Conservation (phyloP, 176 grass and related monocot species). For the Puya raimondii region DNA sequence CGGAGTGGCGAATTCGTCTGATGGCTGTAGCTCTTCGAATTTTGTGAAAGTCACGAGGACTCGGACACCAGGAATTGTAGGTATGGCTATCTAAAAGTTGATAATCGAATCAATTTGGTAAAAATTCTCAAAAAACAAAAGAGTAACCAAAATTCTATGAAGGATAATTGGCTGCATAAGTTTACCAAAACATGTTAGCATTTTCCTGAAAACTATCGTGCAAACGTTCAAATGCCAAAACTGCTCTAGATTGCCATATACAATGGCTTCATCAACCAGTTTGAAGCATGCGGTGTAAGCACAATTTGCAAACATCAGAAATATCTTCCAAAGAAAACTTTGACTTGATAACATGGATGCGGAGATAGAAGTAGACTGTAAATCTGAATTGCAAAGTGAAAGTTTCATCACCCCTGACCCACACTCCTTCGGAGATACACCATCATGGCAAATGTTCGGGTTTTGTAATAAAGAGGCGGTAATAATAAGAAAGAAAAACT, state of each 20-base stretch:
- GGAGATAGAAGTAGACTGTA: too few relatives aligned
- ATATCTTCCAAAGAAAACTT: too few relatives aligned
- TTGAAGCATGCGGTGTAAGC: too few relatives aligned
- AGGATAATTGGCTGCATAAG: not conserved
- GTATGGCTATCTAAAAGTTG: conserved; percentile 72
- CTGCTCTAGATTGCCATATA: too few relatives aligned
- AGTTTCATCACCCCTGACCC: not conserved
- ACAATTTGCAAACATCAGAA: too few relatives aligned
- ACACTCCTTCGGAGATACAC: not conserved
- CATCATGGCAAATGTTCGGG: not conserved
- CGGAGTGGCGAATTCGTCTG: conserved; percentile 83
- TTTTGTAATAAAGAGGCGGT: not conserved
- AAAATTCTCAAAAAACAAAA: not conserved
- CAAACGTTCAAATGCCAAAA: too few relatives aligned
- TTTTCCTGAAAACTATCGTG: not conserved
- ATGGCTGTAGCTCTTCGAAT: conserved; percentile 73
- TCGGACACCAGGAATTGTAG: conserved; percentile 82
- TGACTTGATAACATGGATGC: too few relatives aligned
- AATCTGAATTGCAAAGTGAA: too few relatives aligned
- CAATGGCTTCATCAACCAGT: too few relatives aligned
- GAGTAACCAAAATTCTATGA: not conserved
- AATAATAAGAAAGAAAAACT: not conserved
- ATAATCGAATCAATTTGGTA: not conserved
- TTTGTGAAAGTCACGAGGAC: conserved; percentile 93
- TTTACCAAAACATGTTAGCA: not conserved